Evolutionary conservation across 2,329 filamentous ascomycete species (phyloP), one percentile per base, ranked within the genome.

Genomic region (Colletotrichum liriopes): DNA sequence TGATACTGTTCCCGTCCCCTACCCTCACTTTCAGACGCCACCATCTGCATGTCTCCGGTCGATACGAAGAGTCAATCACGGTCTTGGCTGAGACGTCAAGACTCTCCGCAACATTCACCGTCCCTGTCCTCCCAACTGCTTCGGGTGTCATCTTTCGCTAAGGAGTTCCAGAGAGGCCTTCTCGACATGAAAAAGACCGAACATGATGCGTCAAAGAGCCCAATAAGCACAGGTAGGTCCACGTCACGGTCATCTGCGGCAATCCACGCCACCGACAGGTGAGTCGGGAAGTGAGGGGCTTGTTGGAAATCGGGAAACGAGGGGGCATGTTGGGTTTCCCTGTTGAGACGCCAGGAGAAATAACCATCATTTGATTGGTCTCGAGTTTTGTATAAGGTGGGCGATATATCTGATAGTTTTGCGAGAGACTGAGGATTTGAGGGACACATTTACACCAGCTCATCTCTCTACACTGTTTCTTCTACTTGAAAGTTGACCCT

Each of bases 21-120:
- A 23, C 70, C 41, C 60, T 32, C 61, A 43, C 54, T 39, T 14
- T 54, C 29, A 37, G 45, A 54, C 55, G 55, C 47, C 49, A 41
- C 61, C 26, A 64, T 16, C 43, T 66, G 67, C 62, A 54, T 70
- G 39, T 70, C 39, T 60, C 54, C 39, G 67, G 67, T 23, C 51
- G 18, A 37, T 12, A 20, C 14, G 43, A 45, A n/a, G 41, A 20
- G 45, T 20, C 8, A 43, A n/a, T 32, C 49, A 23, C 29, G 5
- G 1, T 20, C 37, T 43, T 35, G 26, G 9, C 16, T 32, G 39
- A 11, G n/a, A n/a, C 37, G 47, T 32, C 43, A 16, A 51, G 37
- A 18, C 18, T 47, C 14, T 26, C 45, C 32, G n/a, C 54, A 20
- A 52, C 7, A 9, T n/a, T n/a, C 16, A 7, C 37, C 55, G 54